phyloP scores from a whole-genome alignment of 2,329 filamentous ascomycete species.

The Stenocarpella maydis region DNA sequence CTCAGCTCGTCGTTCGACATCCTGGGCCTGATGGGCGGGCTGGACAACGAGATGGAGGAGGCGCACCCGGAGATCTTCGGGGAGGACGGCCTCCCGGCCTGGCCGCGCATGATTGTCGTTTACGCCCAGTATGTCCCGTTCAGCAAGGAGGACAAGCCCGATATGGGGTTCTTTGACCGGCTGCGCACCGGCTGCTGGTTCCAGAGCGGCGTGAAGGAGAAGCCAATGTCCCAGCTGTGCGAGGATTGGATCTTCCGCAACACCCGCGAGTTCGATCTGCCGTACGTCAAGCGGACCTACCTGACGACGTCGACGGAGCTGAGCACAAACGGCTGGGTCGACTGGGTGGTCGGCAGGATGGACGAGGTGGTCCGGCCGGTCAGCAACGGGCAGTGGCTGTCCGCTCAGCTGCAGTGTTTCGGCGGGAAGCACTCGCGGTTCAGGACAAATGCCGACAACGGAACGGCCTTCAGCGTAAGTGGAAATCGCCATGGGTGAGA shows the following conservation, averaged over 20 bases:
- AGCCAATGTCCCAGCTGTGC: conserved; percentile 55
- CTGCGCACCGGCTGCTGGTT: conserved; percentile 44
- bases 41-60: conserved; percentile 47
- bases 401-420: conserved; percentile 54
- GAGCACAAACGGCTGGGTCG: conserved; percentile 49
- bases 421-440: conserved; percentile 55
- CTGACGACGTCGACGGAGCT: conserved; percentile 53
- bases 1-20: conserved; percentile 50
- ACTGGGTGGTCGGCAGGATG: conserved; percentile 48
- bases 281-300: conserved; percentile 58
- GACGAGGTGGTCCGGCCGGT: conserved; percentile 47
- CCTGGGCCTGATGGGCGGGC: conserved; percentile 46
- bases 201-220: conserved; percentile 44
- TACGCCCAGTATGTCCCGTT: conserved; percentile 59
- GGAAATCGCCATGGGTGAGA: not conserved
- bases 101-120: conserved; percentile 52
- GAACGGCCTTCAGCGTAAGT: conserved; percentile 52
- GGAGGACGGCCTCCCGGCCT: conserved; percentile 46
- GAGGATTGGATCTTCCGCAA: conserved; percentile 56
- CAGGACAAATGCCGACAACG: conserved; percentile 51
- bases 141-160: conserved; percentile 46
- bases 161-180: conserved; percentile 49
- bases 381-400: conserved; percentile 50
- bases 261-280: conserved; percentile 50
- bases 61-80: conserved; percentile 49